Base-by-base conservation (phyloP, 495 filamentous ascomycete genomes). In the Lasiosphaeria miniovina region DNA sequence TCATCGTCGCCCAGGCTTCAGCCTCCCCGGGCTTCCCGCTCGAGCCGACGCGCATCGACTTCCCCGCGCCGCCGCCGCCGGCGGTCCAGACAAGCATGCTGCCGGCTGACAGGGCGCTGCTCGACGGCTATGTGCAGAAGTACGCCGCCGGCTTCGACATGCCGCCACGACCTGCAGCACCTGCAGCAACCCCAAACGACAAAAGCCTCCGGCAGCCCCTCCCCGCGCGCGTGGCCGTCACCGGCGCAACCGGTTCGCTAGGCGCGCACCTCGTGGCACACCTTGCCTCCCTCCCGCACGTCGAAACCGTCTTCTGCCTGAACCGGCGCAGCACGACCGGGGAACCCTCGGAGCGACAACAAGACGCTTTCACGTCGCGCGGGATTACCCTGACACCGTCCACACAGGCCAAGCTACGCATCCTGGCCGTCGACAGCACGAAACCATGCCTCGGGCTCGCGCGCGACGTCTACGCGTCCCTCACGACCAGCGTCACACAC, bases 381-480 rank as follows among this genome's bases (percentile, higher is more conserved):
- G 52, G 52, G 1, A 45, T 55, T 11, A 6, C 6, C 4, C 6
- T 55, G 4, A 6, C 35, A 3, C 7, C 36, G 6, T 3, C 9
- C 9, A 4, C 15, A 9, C 12, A 24, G 8, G 14, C 36, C 6
- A 86, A 82, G 59, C 53, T 84, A 12, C 57, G 45, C 11, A 76
- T 82, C 7, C 61, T 81, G 35, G 71, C 83, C 56, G 74, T 79
- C 3, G 80, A 86, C 63, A 73, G 72, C 3, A 60, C 71, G 0
- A 75, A 77, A 43, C 64, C 73, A 0, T 49, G 56, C 7, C 74
- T 87, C 0, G 84, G 83, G 2, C 73, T 87, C 0, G 31, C 73
- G 0, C 12, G 38, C 0, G 38, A 59, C 14, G 69, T 74, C 1
- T 84, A 83, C 55, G 36, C 70, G 24, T 24, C 49, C 4, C 72